phyloP scores from a whole-genome alignment of 345 rosid species.

The Gossypium arboreum region DNA sequence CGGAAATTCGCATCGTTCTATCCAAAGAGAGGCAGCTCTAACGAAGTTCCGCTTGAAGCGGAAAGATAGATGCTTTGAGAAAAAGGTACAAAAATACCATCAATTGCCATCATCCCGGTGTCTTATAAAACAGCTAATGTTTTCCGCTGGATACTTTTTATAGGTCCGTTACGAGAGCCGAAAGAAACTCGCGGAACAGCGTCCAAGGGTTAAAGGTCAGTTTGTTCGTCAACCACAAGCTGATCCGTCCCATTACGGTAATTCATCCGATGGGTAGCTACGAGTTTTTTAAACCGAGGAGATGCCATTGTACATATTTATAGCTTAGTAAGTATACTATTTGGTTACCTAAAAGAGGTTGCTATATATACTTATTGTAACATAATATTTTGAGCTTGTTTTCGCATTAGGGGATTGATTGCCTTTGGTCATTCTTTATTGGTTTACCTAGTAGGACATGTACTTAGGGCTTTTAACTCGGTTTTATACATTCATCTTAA shows the following conservation, averaged over 20 bases:
- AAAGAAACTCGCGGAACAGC: conserved; percentile 73
- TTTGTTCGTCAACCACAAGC: conserved; percentile 51
- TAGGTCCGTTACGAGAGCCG: conserved; percentile 83
- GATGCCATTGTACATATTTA: no score
- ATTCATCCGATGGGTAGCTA: conserved; percentile 11
- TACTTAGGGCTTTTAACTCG: not conserved
- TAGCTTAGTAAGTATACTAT: no score
- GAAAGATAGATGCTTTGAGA: conserved; percentile 88
- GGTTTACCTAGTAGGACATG: not conserved
- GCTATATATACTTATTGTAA: conserved; percentile 1
- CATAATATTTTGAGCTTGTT: not conserved
- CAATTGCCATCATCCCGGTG: not conserved
- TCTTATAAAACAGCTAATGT: not conserved
- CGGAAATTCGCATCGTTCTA: conserved; percentile 43
- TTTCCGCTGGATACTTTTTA: not conserved
- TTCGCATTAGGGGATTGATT: not conserved
- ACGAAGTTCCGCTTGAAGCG: conserved; percentile 87
- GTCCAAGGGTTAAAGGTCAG: conserved; percentile 72
- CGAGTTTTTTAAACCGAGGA: not conserved
- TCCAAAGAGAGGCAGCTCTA: conserved; percentile 85
- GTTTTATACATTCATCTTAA: not conserved
- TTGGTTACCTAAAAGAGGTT: not conserved
- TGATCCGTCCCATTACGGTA: conserved; percentile 15
- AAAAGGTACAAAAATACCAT: conserved; percentile 56
- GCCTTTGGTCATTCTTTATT: not conserved